phyloP scores from a whole-genome alignment of 2,329 filamentous ascomycete genomes.

The Ophiostoma sp. region DNA sequence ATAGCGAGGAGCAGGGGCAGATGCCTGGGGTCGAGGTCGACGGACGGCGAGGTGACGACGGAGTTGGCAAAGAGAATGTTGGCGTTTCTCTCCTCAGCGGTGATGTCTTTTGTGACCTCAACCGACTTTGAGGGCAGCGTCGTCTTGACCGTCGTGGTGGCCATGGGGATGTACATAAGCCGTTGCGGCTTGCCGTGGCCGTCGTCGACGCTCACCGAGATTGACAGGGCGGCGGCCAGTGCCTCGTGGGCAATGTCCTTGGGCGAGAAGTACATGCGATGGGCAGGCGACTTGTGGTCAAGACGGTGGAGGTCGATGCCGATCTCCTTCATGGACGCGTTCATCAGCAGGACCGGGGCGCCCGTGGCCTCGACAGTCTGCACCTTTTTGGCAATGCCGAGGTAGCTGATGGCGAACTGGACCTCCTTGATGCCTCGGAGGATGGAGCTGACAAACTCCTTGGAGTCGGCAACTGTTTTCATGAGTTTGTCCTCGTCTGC shows the following conservation, averaged over 20 bases:
- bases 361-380: constrained; percentile 61
- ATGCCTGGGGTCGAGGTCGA: constrained; percentile 89
- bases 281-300: constrained; percentile 85
- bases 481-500: constrained; percentile 58
- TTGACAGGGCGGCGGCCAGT: constrained; percentile 82
- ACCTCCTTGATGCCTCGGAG: constrained; percentile 92
- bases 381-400: constrained; percentile 78
- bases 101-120: constrained; percentile 66
- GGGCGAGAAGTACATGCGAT: constrained; percentile 96
- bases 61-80: constrained; percentile 96
- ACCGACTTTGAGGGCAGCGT: constrained; percentile 93
- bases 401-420: constrained; percentile 87
- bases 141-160: constrained; percentile 88
- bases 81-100: constrained; percentile 76
- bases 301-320: constrained; percentile 88
- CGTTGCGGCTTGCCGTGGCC: constrained; percentile 80
- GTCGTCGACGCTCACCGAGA: constrained; percentile 87
- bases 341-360: constrained; percentile 66
- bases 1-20: constrained; percentile 78
- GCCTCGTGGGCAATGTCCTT: constrained; percentile 94
- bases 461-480: constrained; percentile 82
- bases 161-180: constrained; percentile 92
- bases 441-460: constrained; percentile 85
- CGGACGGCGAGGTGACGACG: constrained; percentile 89
- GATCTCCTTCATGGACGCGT: constrained; percentile 92